Base-by-base conservation (phyloP, 768 basidiomycete genomes). In the Boletus rubropictus region DNA sequence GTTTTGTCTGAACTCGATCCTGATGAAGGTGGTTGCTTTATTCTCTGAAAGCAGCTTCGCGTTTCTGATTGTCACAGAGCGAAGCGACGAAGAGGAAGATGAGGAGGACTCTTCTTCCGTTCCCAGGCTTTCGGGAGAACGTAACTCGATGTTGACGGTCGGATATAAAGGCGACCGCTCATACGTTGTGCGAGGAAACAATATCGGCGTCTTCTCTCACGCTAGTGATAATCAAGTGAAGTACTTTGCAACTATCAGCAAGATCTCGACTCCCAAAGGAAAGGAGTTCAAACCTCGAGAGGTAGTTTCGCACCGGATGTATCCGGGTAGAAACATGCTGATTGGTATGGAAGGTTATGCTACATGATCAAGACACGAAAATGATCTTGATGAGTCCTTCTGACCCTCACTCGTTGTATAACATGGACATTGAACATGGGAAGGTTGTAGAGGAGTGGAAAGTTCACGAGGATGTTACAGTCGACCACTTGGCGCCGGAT, bases 381-480 rank as follows among this genome's bases (percentile, higher is more conserved):
- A 93, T 99, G 93, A 71, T 99, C 44, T 64, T 99, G 46, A 89
- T 89, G 80, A 86, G 96, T 61, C 82, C 90, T 4, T 64, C 68
- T 32, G 81, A 91, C 32, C 82, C 86, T 3, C 81, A 90, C 58
- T 84, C 92, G 0, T 70, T 99, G 35, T 96, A 82, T 69, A 82
- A 75, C 53, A 82, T 98, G 78, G 96, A 99, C 69, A 79, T 99
- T 51, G 87, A 95, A 66, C 82, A 83, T 21, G 96, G 91, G 35
- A 95, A 96, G 68, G 83, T 99, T 24, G 91, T 98, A 18, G 96
- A 99, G 63, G 96, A 99, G 65, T 97, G 92, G 93, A 95, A 92
- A 63, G 83, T 99, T n/a, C 85, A 93, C 62, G 91, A 97, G 29
- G 75, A 86, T 60, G 74, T 98, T 53, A 72, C 76, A 14, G 89